Base-by-base conservation (phyloP, 306 rosid species). In the Pyrus pyrifolia region DNA sequence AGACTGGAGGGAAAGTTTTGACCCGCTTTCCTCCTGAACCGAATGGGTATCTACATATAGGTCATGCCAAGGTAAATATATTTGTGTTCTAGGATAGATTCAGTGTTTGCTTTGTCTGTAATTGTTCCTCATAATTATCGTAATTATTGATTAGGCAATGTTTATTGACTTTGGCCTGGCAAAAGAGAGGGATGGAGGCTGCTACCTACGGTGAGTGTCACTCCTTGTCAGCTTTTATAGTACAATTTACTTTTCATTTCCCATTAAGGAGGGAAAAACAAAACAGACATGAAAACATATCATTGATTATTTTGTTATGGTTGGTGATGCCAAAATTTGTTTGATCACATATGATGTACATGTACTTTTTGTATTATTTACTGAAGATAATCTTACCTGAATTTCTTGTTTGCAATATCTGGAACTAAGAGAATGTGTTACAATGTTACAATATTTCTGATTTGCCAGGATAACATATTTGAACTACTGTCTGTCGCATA, bases 1-100 rank as follows among this genome's bases (percentile, higher is more conserved):
- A 73, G 78, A 88, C 93, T 0, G 88, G 90, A 49, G 90, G 96
- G 68, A 91, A 79, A 87, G 97, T 96, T 71, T 78, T 84, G 75
- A 89, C 99, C 71, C 99, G 99, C 17, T 96, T 96, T 88, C 99
- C 99, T 70, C 99, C 99, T 52, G 99, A 96, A 82, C 99, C 99
- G 25, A 96, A 96, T 87, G 99, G 99, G 45, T 96, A 86, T 89
- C 87, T 96, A 61, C 99, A 96, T 85, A 96, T 96, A 74, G 97
- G 99, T 81, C 99, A 96, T 82, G 98, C 99, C 68, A 96, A 96
- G 97, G 99, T 88, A 77, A 67, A 68, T 62, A 70, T 30, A 30
- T 79, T 60, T 19, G 38, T 59, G 59, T 35, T 70, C 68, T 53
- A 61, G 66, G 49, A 66, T 67, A 42, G 19, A 44, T 19, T 74